Percentiles rank a stretch among this genome's conserved stretches.
Conservation (phyloP, 352 stramenopile genomes). For the Pythium sukuiense region DNA sequence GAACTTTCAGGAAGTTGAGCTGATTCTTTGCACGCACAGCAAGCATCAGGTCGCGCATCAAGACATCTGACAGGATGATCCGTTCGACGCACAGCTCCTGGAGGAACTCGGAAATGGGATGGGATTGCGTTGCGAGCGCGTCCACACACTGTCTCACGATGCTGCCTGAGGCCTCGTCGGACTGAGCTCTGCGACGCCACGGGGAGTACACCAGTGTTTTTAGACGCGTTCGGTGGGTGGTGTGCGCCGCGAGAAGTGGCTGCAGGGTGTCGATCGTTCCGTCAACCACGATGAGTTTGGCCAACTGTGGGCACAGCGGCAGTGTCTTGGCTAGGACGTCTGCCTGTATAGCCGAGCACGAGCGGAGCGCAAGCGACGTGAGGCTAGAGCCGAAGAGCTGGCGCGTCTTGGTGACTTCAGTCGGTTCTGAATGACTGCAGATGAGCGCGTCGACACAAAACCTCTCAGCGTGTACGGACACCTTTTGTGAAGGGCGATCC, state of each 20-base stretch:
- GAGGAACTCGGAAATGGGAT: neutral
- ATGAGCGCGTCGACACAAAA: neutral
- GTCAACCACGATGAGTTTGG: neutral
- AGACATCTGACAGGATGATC: neutral
- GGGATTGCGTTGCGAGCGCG: neutral
- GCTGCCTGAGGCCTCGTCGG: neutral
- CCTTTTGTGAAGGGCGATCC: neutral
- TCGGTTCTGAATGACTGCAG: neutral
- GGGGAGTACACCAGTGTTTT: neutral
- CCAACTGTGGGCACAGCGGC: neutral
- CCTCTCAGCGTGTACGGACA: no score
- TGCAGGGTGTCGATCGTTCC: neutral
- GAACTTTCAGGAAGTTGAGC: neutral
- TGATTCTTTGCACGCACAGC: neutral
- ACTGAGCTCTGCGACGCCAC: neutral
- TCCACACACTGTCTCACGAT: neutral
- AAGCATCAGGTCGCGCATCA: neutral
- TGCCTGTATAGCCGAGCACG: neutral
- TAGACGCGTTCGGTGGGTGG: neutral
- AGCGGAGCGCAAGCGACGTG: neutral
- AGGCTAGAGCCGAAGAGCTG: neutral
- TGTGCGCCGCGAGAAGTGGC: neutral
- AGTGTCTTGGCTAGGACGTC: neutral
- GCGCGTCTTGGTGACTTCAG: neutral
- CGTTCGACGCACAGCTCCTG: neutral